Evolutionary conservation across 208 protist species (phyloP), one percentile per base, ranked within the genome.

Genomic region (Herpetomonas samuelpessoai): DNA sequence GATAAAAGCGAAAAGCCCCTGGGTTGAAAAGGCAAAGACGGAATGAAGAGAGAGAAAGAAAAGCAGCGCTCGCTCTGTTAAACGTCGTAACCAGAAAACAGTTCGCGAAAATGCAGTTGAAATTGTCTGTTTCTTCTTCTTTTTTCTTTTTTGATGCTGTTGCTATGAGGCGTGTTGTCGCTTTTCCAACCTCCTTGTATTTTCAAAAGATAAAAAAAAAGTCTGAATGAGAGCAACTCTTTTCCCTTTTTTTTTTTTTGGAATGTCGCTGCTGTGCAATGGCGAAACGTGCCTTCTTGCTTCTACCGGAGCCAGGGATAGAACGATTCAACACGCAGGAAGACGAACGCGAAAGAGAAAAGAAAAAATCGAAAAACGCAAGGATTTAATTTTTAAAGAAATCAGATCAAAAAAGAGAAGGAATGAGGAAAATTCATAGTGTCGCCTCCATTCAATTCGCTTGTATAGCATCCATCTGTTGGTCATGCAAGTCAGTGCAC

Each of bases 131-230:
- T 18, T 19, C 14, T 52, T 52, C 21, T 52, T 52, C 21, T 26
- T 6, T 52, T 52, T 52, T 6, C 21, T 52, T 52, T 6, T 21
- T 52, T 52, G 47, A 24, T 52, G 24, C 47, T 52, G 47, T 24
- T 19, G 35, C 35, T 41, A 41, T 41, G 10, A 16, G 35, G 10
- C 10, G 10, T 41, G 35, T 52, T 52, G 6, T 26, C n/a, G n/a
- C n/a, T n/a, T n/a, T n/a, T n/a, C n/a, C n/a, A n/a, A n/a, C n/a
- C n/a, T n/a, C n/a, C n/a, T n/a, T n/a, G n/a, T n/a, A n/a, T n/a
- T n/a, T n/a, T n/a, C n/a, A n/a, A n/a, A n/a, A n/a, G n/a, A n/a
- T n/a, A n/a, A n/a, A n/a, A n/a, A n/a, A n/a, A n/a, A n/a, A n/a
- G n/a, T n/a, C n/a, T n/a, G n/a, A n/a, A n/a, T n/a, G n/a, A n/a